phyloP scores from a whole-genome alignment of 345 rosid genomes.

The Syzygium aromaticum region DNA sequence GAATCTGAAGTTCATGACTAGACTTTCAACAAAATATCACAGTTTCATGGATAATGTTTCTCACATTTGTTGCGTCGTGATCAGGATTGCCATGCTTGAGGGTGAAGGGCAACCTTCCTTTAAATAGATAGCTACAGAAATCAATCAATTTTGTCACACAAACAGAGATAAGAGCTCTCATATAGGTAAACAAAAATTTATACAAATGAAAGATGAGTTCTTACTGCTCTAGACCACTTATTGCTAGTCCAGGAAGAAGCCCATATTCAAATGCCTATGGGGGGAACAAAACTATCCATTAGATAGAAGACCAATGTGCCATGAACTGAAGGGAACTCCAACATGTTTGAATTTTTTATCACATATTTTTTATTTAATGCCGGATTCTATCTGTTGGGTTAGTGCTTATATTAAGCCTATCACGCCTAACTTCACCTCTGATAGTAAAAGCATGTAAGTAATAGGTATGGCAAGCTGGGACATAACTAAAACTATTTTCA shows the following conservation, averaged over 20 bases:
- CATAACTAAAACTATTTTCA: background rate
- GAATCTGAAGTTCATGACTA: background rate
- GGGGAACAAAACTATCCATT: background rate
- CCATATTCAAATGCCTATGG: constrained; percentile 81
- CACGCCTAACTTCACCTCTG: background rate
- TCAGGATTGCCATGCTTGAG: constrained; percentile 90
- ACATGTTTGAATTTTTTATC: background rate
- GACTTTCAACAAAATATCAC: background rate
- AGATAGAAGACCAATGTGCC: background rate
- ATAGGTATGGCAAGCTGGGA: background rate
- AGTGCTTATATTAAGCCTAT: background rate
- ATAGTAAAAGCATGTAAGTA: background rate
- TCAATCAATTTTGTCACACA: background rate
- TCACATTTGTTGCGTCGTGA: constrained; percentile 79
- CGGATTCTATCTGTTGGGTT: background rate
- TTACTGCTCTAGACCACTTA: constrained; percentile 82
- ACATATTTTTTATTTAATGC: background rate
- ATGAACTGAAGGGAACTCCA: background rate
- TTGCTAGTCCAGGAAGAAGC: constrained; percentile 74
- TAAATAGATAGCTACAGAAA: constrained; percentile 61
- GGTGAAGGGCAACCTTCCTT: constrained; percentile 67
- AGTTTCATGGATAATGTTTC: constrained; percentile 1
- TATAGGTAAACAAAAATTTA: background rate
- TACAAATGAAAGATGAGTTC: constrained; percentile 9
- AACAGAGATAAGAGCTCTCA: background rate